A percentile compares a stretch with the other conserved stretches of the same genome.
phyloP scores from a whole-genome alignment of 2,329 filamentous ascomycete species.

The Clarireedia monteithiana region DNA sequence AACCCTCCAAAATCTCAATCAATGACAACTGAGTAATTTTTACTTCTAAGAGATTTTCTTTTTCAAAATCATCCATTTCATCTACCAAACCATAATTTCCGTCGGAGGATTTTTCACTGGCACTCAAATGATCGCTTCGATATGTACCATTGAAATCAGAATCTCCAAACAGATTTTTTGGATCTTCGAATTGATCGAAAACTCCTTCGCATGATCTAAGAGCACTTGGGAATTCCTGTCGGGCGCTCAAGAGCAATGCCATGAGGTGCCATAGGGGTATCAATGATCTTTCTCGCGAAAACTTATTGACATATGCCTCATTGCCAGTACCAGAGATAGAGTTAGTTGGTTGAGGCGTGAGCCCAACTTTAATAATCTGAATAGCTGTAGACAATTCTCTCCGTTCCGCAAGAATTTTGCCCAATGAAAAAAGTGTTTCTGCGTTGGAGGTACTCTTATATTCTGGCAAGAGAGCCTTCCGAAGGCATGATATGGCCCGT shows the following conservation, averaged over 20 bases:
- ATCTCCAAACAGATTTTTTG: conserved; percentile 60
- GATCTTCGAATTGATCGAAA: conserved; percentile 79
- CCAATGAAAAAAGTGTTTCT: conserved; percentile 72
- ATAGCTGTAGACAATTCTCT: conserved; percentile 75
- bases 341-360: conserved; percentile 48
- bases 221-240: conserved; percentile 77
- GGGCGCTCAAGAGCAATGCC: conserved; percentile 74
- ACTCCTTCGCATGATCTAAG: conserved; percentile 80
- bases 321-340: conserved; percentile 13
- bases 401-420: conserved; percentile 80
- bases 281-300: conserved; percentile 49
- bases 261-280: conserved; percentile 90
- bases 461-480: conserved; percentile 62
- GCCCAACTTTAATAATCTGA: conserved; percentile 68
- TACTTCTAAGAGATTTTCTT: conserved; percentile 81
- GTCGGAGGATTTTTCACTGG: conserved; percentile 27
- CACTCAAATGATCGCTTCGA: conserved; percentile 59
- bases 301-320: conserved; percentile 32
- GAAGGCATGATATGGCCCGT: conserved; percentile 69
- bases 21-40: conserved; percentile 91
- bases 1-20: conserved; percentile 74
- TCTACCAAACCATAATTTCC: conserved; percentile 52
- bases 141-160: conserved; percentile 42
- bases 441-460: conserved; percentile 60
- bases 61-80: conserved; percentile 76